Conservation (phyloP, 2,329 filamentous ascomycete genomes). For the Botrytis paeoniae region DNA sequence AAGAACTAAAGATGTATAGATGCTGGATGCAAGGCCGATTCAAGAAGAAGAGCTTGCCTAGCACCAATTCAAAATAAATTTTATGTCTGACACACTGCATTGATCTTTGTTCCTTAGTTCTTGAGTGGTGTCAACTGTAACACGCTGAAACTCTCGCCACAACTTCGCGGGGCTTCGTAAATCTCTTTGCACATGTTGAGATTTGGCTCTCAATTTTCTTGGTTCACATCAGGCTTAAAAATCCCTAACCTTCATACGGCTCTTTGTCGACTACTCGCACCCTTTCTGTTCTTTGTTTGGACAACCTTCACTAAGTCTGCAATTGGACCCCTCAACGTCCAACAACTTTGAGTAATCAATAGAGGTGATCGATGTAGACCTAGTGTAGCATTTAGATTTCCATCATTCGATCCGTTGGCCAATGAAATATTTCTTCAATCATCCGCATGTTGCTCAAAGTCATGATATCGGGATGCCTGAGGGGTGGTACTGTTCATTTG, state of each 20-base stretch:
- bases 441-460: neutral
- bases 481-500: neutral
- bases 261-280: neutral
- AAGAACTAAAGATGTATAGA: slow-evolving; percentile 94
- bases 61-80: neutral
- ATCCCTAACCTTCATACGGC: neutral
- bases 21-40: slow-evolving; percentile 92
- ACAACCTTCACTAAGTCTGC: neutral
- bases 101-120: neutral
- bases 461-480: neutral
- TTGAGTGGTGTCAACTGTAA: neutral
- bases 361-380: neutral
- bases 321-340: neutral
- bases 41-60: slow-evolving; percentile 48
- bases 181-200: neutral
- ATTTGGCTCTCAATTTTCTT: neutral
- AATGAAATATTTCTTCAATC: neutral
- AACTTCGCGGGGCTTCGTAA: neutral
- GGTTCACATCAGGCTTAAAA: neutral
- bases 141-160: neutral
- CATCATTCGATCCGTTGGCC: neutral
- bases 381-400: neutral
- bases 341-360: neutral
- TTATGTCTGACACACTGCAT: neutral
- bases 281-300: neutral